Evolutionary conservation across 352 stramenopile species (phyloP).

Genomic region (Phytophthora pseudosyringae): DNA sequence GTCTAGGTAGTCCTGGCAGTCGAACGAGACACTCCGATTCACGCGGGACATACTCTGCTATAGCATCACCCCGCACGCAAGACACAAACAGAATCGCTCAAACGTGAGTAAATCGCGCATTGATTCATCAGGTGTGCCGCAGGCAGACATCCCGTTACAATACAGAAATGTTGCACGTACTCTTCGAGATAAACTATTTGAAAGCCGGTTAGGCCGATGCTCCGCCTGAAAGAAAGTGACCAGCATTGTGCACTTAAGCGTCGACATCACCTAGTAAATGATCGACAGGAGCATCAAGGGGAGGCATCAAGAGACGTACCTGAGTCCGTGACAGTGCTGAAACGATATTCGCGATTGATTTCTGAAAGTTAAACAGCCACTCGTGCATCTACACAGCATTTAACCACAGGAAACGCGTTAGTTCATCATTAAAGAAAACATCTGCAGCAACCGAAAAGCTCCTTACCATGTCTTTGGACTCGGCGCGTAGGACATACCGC

Average conservation of each 20-base stretch:
- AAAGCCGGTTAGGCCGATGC: conserved; percentile 55
- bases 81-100: conserved; percentile 15
- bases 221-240: conserved; percentile 42
- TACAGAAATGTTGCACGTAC: conserved; percentile 39
- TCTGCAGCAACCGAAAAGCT: not conserved
- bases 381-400: conserved; percentile 76
- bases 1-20: conserved; percentile 69
- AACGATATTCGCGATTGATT: conserved; percentile 89
- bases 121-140: conserved; percentile 1
- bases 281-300: not conserved
- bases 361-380: conserved; percentile 91
- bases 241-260: conserved; percentile 4
- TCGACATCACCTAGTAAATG: not conserved
- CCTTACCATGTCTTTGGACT: conserved; percentile 82
- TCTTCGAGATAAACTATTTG: conserved; percentile 63
- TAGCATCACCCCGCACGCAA: conserved; percentile 11
- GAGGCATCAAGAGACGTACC: conserved; percentile 26
- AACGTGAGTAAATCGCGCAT: conserved; percentile 25
- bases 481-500: conserved; percentile 79
- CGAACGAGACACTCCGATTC: conserved; percentile 80
- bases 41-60: conserved; percentile 69
- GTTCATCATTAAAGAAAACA: conserved; percentile 1
- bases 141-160: conserved; percentile 7
- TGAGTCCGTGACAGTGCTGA: conserved; percentile 75
- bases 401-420: conserved; percentile 1